Evolutionary conservation across 495 filamentous ascomycete species (phyloP).

Genomic region (Penicilliopsis zonata): DNA sequence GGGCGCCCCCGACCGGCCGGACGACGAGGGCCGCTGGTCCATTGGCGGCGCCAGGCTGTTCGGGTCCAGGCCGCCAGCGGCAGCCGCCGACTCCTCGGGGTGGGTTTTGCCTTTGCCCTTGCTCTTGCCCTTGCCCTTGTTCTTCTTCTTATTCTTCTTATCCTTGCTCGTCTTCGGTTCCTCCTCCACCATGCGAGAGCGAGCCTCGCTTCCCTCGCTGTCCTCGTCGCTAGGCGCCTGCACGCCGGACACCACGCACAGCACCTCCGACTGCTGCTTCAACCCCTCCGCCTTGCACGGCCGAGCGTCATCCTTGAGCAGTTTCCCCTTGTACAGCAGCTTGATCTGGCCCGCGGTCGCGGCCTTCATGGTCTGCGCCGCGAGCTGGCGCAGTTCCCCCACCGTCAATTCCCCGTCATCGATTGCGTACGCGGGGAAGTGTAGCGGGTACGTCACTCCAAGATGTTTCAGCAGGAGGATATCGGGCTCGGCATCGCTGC

Average conservation of each 20-base stretch:
- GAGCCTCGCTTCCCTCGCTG: slow-evolving; percentile 31
- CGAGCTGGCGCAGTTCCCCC: slow-evolving; percentile 50
- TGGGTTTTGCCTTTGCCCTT: slow-evolving; percentile 7
- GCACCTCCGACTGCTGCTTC: slow-evolving; percentile 68
- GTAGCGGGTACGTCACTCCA: slow-evolving; percentile 56
- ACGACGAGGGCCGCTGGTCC: slow-evolving; percentile 11
- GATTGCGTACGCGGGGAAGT: slow-evolving; percentile 75
- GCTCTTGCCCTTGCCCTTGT: slow-evolving; percentile 26
- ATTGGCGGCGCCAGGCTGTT: slow-evolving; percentile 7
- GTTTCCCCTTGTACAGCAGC: slow-evolving; percentile 72
- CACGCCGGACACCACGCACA: slow-evolving; percentile 46
- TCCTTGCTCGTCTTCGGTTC: slow-evolving; percentile 2
- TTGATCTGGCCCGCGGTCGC: slow-evolving; percentile 50
- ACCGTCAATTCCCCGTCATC: slow-evolving; percentile 63
- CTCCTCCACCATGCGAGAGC: slow-evolving; percentile 1
- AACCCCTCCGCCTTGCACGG: slow-evolving; percentile 62
- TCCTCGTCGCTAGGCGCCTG: slow-evolving; percentile 31
- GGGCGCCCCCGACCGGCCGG: slow-evolving; percentile 12
- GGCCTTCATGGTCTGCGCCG: slow-evolving; percentile 49
- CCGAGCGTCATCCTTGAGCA: slow-evolving; percentile 52
- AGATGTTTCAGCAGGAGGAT: slow-evolving; percentile 64
- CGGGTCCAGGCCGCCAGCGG: slow-evolving; percentile 4
- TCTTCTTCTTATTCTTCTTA: slow-evolving; percentile 24
- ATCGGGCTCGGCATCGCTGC: slow-evolving; percentile 52
- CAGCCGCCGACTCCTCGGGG: slow-evolving; percentile 9